Evolutionary conservation across 192 early-diverging fungal species (phyloP).

Genomic region (Coemansia sp.): DNA sequence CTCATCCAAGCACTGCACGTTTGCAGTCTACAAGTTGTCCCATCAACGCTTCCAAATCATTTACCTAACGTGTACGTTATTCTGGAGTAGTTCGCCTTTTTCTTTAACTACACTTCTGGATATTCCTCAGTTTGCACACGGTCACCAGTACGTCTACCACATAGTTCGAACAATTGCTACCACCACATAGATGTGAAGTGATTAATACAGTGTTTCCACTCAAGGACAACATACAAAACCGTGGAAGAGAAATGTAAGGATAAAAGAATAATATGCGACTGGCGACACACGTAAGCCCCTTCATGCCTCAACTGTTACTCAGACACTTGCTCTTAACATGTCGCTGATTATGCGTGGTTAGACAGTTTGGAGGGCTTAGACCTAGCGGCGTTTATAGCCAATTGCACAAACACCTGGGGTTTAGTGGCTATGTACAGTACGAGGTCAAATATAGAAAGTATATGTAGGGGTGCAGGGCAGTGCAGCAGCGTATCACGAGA

Average conservation of each 20-base stretch:
- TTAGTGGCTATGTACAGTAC: background rate
- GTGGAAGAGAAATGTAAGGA: background rate
- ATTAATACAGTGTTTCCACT: too few relatives aligned
- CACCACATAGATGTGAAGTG: too few relatives aligned
- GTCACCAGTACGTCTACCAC: too few relatives aligned
- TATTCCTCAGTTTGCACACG: too few relatives aligned
- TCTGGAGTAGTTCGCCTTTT: too few relatives aligned
- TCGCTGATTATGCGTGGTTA: too few relatives aligned
- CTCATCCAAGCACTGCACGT: background rate
- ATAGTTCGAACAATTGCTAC: too few relatives aligned
- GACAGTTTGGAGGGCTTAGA: background rate
- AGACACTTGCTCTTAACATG: background rate
- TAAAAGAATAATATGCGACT: background rate
- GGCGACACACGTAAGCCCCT: background rate
- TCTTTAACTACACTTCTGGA: too few relatives aligned
- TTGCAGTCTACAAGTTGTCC: background rate
- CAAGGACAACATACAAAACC: background rate
- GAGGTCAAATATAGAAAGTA: background rate
- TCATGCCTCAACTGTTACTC: background rate
- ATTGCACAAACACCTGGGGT: background rate
- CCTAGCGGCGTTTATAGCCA: background rate
- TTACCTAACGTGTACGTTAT: background rate
- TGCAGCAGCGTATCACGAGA: background rate
- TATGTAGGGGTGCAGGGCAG: background rate
- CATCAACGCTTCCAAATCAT: background rate